These are phyloP conservation scores for Akanthomyces dipterigenus DNA, from an alignment of 2,329 filamentous ascomycete species.

Conservation along the genomic window DNA sequence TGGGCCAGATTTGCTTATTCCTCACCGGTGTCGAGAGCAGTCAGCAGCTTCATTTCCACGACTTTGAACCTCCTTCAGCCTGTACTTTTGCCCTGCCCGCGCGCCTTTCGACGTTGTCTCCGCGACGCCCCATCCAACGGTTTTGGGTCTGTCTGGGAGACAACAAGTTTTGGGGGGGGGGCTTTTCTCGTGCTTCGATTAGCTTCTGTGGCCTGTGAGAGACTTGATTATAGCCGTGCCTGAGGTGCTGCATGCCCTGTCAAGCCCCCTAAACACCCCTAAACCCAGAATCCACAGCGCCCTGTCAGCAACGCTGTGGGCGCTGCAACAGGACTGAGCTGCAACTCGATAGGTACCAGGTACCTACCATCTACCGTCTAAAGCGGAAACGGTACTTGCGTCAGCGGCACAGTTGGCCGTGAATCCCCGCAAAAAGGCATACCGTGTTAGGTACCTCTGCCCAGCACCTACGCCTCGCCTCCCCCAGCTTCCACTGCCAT, in stretches of 20 bases:
- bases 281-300: constrained; percentile 1
- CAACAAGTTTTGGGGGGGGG: background rate
- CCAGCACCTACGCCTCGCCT: background rate
- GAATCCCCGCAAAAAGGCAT: background rate
- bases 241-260: background rate
- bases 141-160: background rate
- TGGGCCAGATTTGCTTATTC: background rate
- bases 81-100: background rate
- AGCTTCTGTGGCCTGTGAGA: background rate
- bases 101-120: background rate
- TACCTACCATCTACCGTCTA: no score
- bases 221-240: background rate
- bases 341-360: no score
- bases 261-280: background rate
- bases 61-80: background rate
- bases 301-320: background rate
- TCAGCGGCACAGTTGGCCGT: background rate
- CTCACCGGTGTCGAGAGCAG: background rate
- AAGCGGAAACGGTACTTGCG: constrained; percentile 1
- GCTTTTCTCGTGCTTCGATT: background rate
- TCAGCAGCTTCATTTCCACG: background rate
- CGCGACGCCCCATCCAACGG: constrained; percentile 4
- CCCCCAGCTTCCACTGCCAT: background rate
- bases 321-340: background rate
- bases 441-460: background rate